Conservation (phyloP, 169 alveolate species). For the Theileria parva region DNA sequence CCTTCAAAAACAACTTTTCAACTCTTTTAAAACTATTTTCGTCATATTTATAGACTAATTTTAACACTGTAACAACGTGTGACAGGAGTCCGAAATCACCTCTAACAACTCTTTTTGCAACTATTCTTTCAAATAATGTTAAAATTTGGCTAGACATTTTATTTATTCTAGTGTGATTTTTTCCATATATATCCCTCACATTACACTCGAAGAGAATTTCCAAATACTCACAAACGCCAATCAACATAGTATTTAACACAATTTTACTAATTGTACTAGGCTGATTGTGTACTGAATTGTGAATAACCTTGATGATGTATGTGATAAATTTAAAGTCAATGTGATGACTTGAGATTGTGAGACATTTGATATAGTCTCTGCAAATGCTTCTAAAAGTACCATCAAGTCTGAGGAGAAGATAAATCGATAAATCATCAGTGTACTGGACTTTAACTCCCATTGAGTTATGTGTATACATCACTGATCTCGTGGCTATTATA, state of each 20-base stretch:
- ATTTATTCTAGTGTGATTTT: background rate
- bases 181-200: constrained; percentile 3
- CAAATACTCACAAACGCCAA: background rate
- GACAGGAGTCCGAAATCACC: background rate
- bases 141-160: background rate
- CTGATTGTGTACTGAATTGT: background rate
- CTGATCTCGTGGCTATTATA: constrained; percentile 3
- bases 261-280: background rate
- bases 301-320: background rate
- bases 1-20: background rate
- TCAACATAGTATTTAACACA: background rate
- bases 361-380: background rate
- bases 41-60: background rate
- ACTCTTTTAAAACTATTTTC: background rate
- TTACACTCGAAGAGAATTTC: background rate
- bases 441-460: background rate
- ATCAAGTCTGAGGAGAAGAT: background rate
- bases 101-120: background rate
- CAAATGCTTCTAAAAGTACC: background rate
- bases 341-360: background rate
- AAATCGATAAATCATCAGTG: background rate
- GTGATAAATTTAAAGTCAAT: background rate
- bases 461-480: background rate
- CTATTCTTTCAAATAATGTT: background rate
- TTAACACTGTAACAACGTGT: background rate